These are phyloP conservation scores for Claviceps capensis DNA, from an alignment of 2,329 filamentous ascomycete genomes.

Conservation along the genomic window DNA sequence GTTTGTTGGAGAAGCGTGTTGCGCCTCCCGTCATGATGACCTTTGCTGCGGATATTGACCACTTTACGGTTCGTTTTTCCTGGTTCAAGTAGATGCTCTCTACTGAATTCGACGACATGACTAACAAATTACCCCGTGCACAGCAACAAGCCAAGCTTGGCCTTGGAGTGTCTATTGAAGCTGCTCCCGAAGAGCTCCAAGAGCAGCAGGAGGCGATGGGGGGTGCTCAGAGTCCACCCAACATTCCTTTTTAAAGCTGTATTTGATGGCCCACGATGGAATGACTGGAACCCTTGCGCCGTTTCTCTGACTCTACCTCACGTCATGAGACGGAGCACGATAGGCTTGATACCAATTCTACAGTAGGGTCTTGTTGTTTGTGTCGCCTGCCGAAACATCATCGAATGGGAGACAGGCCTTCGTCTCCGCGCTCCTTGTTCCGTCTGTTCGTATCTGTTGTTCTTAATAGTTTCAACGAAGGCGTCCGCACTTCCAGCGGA, in stretches of 20 bases:
- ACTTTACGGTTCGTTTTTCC: slow-evolving; percentile 62
- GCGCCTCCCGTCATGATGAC: slow-evolving; percentile 85
- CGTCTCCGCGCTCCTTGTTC: neutral
- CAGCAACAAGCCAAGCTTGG: slow-evolving; percentile 94
- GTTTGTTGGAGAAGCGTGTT: slow-evolving; percentile 88
- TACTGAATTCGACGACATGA: slow-evolving; percentile 10
- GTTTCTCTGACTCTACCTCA: slow-evolving; percentile 9
- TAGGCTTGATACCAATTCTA: neutral
- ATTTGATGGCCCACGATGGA: slow-evolving; percentile 1
- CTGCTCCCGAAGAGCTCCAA: slow-evolving; percentile 72
- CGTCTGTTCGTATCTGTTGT: neutral
- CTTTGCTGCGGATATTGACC: slow-evolving; percentile 93
- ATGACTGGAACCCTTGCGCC: slow-evolving; percentile 9
- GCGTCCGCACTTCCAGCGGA: neutral
- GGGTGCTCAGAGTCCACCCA: slow-evolving; percentile 32
- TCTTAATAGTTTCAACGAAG: neutral
- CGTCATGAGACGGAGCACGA: slow-evolving; percentile 11
- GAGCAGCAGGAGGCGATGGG: slow-evolving; percentile 58
- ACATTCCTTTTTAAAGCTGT: slow-evolving; percentile 48
- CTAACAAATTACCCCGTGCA: neutral
- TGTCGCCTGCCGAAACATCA: neutral
- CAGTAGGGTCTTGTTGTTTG: neutral
- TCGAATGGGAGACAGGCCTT: neutral
- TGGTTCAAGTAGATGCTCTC: neutral
- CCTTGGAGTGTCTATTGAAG: slow-evolving; percentile 83